Percentiles rank a stretch among this genome's conserved stretches.
phyloP scores from a whole-genome alignment of 176 grass and related monocot genomes.

The Oryza nivara region DNA sequence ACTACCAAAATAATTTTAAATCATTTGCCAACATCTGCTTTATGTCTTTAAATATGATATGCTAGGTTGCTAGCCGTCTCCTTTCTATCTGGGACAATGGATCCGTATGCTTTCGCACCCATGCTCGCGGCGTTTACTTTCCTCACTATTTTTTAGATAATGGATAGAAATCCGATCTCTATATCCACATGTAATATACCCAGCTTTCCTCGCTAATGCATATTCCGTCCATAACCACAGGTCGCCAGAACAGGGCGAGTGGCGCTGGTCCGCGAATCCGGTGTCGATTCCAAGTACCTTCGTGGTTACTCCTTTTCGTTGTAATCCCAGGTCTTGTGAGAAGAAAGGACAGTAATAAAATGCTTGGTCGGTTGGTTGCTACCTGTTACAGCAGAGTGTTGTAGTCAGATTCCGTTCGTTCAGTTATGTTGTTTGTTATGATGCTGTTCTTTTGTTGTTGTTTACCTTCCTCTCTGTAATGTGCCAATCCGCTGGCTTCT shows the following conservation, averaged over 20 bases:
- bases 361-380: conserved; percentile 5
- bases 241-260: conserved; percentile 86
- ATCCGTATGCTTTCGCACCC: background rate
- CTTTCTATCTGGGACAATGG: conserved; percentile 8
- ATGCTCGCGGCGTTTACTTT: background rate
- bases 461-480: background rate
- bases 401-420: background rate
- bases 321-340: conserved; percentile 8
- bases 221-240: conserved; percentile 43
- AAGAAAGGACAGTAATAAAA: background rate
- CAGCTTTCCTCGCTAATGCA: background rate
- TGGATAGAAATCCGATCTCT: too few relatives aligned
- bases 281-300: conserved; percentile 80
- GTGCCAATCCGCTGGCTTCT: background rate
- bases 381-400: background rate
- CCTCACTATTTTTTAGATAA: background rate
- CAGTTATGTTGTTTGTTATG: background rate
- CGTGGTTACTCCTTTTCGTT: conserved; percentile 66
- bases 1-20: background rate
- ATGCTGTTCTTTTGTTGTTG: background rate
- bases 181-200: too few relatives aligned
- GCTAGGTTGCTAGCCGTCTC: background rate
- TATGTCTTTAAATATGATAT: background rate
- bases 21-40: background rate
- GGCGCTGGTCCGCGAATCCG: conserved; percentile 74